Base-by-base conservation (phyloP, 306 rosid genomes). In the Malus sylvestris region DNA sequence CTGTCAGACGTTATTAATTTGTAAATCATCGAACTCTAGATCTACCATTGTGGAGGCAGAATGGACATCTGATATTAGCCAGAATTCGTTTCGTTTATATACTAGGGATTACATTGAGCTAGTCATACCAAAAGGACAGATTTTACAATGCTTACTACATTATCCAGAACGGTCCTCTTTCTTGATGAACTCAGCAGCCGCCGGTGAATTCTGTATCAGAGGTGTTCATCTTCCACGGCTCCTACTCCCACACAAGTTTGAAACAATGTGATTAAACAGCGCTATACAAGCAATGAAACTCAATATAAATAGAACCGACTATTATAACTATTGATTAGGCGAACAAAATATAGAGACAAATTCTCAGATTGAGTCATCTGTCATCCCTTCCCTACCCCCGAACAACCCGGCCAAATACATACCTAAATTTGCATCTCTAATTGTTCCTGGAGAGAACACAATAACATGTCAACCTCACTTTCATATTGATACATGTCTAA, bases 161-260 rank as follows among this genome's bases (percentile, higher is more conserved):
- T 23, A 23, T 5, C 29, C 69, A 9, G 58, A 73, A 60, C 42
- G 29, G 27, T 73, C 59, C 20, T 40, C 68, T 55, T 32, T 59
- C 27, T 6, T 6, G 52, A 19, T 27, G 66, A 49, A 58, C 62
- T 51, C 22, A 11, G 63, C 25, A 44, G 57, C 82, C 71, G 72
- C 76, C 32, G 72, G 49, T 71, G 72, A 45, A 76, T 68, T 65
- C 71, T 32, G 35, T 59, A 58, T 66, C 68, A 80, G 71, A 68
- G 76, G 68, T 80, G 49, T 68, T 38, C 70, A 74, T 84, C 78
- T 81, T 80, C 86, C 49, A 73, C 20, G 22, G 85, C 80, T 79
- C 87, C 90, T 90, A 83, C 85, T 71, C 81, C 51, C 60, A 73
- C 27, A 64, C 12, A 72, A 72, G 29, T 15, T 20, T 18, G n/a